These are phyloP conservation scores for Ceratocystis cacaofunesta DNA, from an alignment of 2,329 filamentous ascomycete genomes.

Conservation along the genomic window DNA sequence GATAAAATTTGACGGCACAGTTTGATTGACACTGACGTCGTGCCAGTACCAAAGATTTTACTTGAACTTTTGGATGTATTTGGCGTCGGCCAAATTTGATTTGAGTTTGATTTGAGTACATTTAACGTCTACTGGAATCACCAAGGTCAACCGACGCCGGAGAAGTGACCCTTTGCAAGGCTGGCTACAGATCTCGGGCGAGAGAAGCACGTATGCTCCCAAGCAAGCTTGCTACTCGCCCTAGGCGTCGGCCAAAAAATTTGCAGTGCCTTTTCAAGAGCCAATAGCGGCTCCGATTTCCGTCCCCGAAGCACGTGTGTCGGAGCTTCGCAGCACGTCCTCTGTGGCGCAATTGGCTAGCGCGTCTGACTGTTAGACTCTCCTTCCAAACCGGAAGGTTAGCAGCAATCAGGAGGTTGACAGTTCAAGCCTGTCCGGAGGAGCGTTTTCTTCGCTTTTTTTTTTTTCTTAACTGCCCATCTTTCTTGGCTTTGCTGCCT, in stretches of 20 bases:
- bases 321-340: background rate
- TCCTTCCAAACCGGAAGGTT: background rate
- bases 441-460: background rate
- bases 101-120: no score
- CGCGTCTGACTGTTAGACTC: constrained; percentile 42
- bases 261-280: background rate
- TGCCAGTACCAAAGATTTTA: no score
- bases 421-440: constrained; percentile 18
- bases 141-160: background rate
- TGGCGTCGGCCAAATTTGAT: no score
- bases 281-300: background rate
- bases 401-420: constrained; percentile 18
- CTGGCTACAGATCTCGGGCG: no score
- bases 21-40: no score
- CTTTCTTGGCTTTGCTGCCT: background rate
- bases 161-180: no score
- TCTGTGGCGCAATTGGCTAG: constrained; percentile 39
- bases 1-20: no score
- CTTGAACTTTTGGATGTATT: no score
- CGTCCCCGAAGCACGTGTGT: background rate
- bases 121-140: background rate
- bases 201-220: no score
- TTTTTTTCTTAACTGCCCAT: background rate
- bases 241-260: background rate
- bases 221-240: no score